Conservation (phyloP, 331 rosid species). For the Arachis monticola region DNA sequence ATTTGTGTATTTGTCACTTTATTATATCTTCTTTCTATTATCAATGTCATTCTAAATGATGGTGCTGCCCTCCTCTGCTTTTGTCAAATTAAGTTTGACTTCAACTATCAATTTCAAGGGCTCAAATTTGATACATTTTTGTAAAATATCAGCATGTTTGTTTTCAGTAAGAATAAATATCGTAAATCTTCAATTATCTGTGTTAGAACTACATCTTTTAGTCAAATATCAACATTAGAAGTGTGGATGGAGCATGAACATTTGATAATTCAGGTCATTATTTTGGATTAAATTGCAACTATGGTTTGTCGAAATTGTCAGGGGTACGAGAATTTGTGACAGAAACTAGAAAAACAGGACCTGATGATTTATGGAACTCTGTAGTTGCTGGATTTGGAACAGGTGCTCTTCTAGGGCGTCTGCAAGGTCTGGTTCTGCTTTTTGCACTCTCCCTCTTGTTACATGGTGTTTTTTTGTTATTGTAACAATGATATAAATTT, state of each 20-base stretch:
- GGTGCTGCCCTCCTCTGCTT: not conserved
- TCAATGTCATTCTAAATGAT: slow-evolving; percentile 6
- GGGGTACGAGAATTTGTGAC: slow-evolving; percentile 81
- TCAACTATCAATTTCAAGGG: slow-evolving; percentile 2
- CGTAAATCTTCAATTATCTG: slow-evolving; percentile 1
- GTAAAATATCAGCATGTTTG: not conserved
- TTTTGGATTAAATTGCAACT: slow-evolving; percentile 26
- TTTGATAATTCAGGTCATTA: not conserved
- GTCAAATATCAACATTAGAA: slow-evolving; percentile 6
- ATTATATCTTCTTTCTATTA: not conserved
- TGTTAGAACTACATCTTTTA: not conserved
- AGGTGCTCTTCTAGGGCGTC: slow-evolving; percentile 90
- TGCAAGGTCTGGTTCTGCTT: slow-evolving; percentile 67
- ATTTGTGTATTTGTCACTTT: slow-evolving; percentile 6
- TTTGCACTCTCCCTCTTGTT: not conserved
- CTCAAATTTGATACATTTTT: slow-evolving; percentile 4
- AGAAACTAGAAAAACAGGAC: slow-evolving; percentile 72
- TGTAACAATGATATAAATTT: not conserved
- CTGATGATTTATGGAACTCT: slow-evolving; percentile 74
- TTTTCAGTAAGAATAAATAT: not conserved
- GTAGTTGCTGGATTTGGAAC: slow-evolving; percentile 82
- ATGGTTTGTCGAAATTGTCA: slow-evolving; percentile 37
- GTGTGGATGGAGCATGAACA: not conserved
- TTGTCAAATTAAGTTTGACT: slow-evolving; percentile 26
- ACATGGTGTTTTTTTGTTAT: slow-evolving; percentile 20